Evolutionary conservation across 2,329 filamentous ascomycete genomes (phyloP), one percentile per base, ranked within the genome.

Genomic region (Colletotrichum higginsianum): DNA sequence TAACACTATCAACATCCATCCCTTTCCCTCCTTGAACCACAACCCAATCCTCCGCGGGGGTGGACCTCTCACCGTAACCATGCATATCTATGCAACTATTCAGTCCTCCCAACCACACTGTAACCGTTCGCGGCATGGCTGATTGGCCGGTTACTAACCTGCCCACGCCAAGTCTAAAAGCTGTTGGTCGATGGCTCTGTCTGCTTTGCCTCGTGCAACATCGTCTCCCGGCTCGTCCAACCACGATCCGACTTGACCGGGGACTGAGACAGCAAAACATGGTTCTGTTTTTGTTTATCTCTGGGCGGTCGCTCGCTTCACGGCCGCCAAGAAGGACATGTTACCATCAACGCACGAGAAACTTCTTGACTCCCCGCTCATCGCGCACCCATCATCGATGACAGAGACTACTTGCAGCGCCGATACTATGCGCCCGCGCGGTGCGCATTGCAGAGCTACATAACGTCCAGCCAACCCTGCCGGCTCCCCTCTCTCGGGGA

Each of bases 231-330:
- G 1, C 56, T 30, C 15, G 2, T 35, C 40, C 40, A 44, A 56
- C 30, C 30, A 15, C 11, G 4, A 15, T 13, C 11, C 1, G 15
- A 6, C 15, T 40, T 15, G 40, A 4, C 7, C 3, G 3, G 30
- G 30, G 16, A 35, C 2, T 8, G 52, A 23, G 38, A 50, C 30
- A 23, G 6, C 40, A 23, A 23, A 21, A 9, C 6, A 11, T 12
- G 4, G 12, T 35, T 44, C 21, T 9, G n/a, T 1, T 16, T 12
- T n/a, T 52, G 7, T 30, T 60, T 58, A 60, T 66, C 53, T 66
- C 63, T 66, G 16, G 63, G 63, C 63, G 35, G 11, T 26, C 8
- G 18, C 42, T 61, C 55, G 63, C 46, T 66, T 61, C 53, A 21
- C 21, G 11, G 46, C 30, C 30, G 63, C 63, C 63, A 66, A 66